These are phyloP conservation scores for barrel medic (Medicago truncatula) DNA, from an alignment of 306 rosid genomes.

Conservation along the genomic window DNA sequence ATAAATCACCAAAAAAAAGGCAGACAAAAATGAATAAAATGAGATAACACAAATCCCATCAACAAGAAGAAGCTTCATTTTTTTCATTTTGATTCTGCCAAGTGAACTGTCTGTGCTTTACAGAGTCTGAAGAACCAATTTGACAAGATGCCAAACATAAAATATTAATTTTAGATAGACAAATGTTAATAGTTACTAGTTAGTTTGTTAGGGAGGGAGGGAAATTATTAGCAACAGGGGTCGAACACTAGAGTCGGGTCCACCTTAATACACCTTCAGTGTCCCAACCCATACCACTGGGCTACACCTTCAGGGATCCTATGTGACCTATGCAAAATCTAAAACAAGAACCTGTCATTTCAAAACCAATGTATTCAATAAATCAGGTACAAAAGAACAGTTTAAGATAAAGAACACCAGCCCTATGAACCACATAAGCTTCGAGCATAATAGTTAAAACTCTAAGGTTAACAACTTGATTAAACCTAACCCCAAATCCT, in stretches of 20 bases:
- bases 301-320: not conserved
- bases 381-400: not conserved
- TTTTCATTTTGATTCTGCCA: slow-evolving; percentile 8
- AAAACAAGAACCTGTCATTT: slow-evolving; percentile 20
- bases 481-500: slow-evolving; percentile 10
- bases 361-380: slow-evolving; percentile 6
- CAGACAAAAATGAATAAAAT: not conserved
- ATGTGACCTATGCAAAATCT: slow-evolving; percentile 27
- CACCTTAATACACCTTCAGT: too few species aligned
- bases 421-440: slow-evolving; percentile 17
- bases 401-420: not conserved
- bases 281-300: too few species aligned
- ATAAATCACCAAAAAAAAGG: slow-evolving; percentile 12
- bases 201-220: too few species aligned
- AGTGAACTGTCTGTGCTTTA: slow-evolving; percentile 23
- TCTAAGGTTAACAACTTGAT: not conserved
- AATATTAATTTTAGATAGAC: not conserved
- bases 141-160: slow-evolving; percentile 27
- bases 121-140: slow-evolving; percentile 22
- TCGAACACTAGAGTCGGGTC: too few species aligned
- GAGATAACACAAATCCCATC: slow-evolving; percentile 17
- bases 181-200: too few species aligned
- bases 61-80: slow-evolving; percentile 21
- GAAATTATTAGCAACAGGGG: too few species aligned
- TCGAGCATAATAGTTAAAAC: slow-evolving; percentile 10